Conservation (phyloP, 331 rosid genomes). For the Phaseolus coccineus region DNA sequence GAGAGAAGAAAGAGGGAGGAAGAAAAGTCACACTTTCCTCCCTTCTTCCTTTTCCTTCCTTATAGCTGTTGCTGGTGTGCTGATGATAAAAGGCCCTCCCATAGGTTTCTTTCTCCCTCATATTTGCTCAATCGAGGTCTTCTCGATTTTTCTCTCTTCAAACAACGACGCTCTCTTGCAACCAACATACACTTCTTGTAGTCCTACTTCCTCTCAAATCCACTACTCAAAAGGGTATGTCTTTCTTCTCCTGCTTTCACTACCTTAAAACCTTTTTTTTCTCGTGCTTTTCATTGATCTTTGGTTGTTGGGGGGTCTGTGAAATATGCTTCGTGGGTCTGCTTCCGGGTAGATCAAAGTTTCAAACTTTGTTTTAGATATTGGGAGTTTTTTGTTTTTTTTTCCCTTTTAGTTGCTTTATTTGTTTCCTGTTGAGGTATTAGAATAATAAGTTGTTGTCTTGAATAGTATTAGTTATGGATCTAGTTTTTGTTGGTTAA, state of each 20-base stretch:
- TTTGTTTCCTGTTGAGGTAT: slow-evolving; percentile 3
- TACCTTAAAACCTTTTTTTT: neutral
- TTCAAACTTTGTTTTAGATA: slow-evolving; percentile 42
- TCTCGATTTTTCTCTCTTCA: slow-evolving; percentile 42
- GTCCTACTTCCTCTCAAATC: slow-evolving; percentile 6
- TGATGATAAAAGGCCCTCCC: slow-evolving; percentile 48
- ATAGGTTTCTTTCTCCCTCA: slow-evolving; percentile 32
- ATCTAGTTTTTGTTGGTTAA: slow-evolving; percentile 22
- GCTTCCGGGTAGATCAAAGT: slow-evolving; percentile 45
- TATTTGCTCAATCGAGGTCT: slow-evolving; percentile 47
- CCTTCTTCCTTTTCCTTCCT: slow-evolving; percentile 57
- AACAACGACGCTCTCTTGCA: neutral
- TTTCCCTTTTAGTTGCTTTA: neutral
- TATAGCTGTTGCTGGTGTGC: slow-evolving; percentile 37
- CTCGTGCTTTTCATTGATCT: slow-evolving; percentile 7
- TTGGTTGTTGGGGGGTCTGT: slow-evolving; percentile 19
- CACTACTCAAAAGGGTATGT: slow-evolving; percentile 44
- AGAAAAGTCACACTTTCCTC: slow-evolving; percentile 94
- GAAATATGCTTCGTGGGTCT: slow-evolving; percentile 37
- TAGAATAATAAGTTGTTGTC: slow-evolving; percentile 30
- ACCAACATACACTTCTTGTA: neutral
- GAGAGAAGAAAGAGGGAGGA: slow-evolving; percentile 55
- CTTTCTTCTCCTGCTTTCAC: slow-evolving; percentile 1
- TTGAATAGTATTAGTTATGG: slow-evolving; percentile 29
- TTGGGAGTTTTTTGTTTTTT: slow-evolving; percentile 18